Conservation (phyloP, 441 rosid species). For the Corymbia calophylla region DNA sequence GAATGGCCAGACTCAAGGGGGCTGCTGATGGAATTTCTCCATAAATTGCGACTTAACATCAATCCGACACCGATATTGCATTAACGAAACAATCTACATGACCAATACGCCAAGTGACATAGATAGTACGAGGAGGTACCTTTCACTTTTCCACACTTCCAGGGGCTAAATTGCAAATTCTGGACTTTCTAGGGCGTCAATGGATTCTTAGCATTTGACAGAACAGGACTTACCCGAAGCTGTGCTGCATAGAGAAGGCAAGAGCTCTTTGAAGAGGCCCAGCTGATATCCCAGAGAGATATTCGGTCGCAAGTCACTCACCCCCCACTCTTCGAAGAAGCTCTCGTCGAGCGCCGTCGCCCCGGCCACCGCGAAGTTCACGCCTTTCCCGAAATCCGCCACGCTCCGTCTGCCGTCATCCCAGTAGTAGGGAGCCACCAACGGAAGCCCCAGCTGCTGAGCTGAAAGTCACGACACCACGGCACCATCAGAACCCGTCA, state of each 20-base stretch:
- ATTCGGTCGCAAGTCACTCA: constrained; percentile 6
- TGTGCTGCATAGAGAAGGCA: constrained; percentile 21
- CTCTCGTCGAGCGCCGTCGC: constrained; percentile 34
- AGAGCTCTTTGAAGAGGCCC: constrained; percentile 19
- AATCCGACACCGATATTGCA: not conserved
- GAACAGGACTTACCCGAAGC: constrained; percentile 10
- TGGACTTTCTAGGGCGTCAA: not conserved
- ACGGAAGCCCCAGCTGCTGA: constrained; percentile 29
- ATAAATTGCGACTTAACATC: not conserved
- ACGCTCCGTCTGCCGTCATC: not conserved
- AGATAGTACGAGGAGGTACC: not conserved
- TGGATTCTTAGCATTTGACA: not conserved
- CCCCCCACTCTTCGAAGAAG: constrained; percentile 20
- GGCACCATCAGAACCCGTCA: not conserved
- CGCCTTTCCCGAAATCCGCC: constrained; percentile 15
- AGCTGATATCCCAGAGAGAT: constrained; percentile 26
- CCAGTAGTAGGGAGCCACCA: constrained; percentile 27
- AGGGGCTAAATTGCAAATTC: not conserved
- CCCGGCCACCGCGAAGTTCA: constrained; percentile 46
- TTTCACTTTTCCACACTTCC: not conserved
- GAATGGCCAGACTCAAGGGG: not conserved
- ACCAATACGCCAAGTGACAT: not conserved
- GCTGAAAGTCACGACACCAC: constrained; percentile 17
- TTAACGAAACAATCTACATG: not conserved
- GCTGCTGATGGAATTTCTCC: not conserved